Conservation (phyloP, 108 stramenopile genomes). For the Stephanodiscus triporus region DNA sequence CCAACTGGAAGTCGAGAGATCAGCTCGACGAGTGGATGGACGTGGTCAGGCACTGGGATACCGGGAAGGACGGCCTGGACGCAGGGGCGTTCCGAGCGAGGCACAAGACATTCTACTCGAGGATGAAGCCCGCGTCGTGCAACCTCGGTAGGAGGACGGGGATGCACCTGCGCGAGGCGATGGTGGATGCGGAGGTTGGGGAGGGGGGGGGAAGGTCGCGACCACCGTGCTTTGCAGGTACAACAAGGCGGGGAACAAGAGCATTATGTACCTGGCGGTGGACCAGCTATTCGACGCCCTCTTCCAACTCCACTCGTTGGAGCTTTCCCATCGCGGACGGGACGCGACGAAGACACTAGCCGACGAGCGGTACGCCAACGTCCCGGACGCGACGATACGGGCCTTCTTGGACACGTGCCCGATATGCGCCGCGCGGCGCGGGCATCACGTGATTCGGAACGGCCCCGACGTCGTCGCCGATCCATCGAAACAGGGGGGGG, state of each 20-base stretch:
- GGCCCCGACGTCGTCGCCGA: no score
- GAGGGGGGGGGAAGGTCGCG: neutral
- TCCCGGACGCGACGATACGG: slow-evolving; percentile 43
- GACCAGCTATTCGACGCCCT: slow-evolving; percentile 39
- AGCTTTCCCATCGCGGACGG: slow-evolving; percentile 37
- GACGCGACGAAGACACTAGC: slow-evolving; percentile 42
- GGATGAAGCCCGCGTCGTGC: slow-evolving; percentile 43
- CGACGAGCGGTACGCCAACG: slow-evolving; percentile 52
- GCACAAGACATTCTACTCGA: slow-evolving; percentile 50
- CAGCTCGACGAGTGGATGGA: slow-evolving; percentile 48
- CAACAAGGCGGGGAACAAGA: slow-evolving; percentile 38
- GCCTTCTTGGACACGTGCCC: slow-evolving; percentile 49
- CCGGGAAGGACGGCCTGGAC: slow-evolving; percentile 45
- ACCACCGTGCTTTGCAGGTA: slow-evolving; percentile 39
- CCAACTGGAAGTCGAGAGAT: slow-evolving; percentile 29
- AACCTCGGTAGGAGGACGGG: slow-evolving; percentile 48
- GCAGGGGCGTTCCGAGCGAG: slow-evolving; percentile 44
- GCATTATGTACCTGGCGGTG: slow-evolving; percentile 37
- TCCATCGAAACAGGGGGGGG: no score
- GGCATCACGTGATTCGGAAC: neutral
- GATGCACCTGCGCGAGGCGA: slow-evolving; percentile 36
- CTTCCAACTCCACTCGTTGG: slow-evolving; percentile 45
- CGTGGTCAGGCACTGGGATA: slow-evolving; percentile 41
- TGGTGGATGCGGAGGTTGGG: neutral
- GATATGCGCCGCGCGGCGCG: slow-evolving; percentile 20